Base-by-base conservation (phyloP, 768 basidiomycete genomes). In the Russula sp. region DNA sequence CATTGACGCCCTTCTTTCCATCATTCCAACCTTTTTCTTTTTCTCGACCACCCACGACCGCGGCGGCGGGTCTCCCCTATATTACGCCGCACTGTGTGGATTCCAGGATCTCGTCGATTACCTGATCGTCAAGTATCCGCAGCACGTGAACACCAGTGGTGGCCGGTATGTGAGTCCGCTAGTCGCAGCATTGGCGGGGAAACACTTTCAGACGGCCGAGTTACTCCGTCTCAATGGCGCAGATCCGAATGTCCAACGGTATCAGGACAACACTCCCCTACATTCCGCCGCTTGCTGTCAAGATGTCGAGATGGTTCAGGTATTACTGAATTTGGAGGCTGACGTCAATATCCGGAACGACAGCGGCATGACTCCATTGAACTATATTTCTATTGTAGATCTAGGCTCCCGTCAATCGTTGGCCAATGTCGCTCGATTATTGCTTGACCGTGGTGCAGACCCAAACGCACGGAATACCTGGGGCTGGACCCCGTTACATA, bases 31-130 rank as follows among this genome's bases (percentile, higher is more conserved):
- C 11, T 22, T 52, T 32, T 52, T 32, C 18, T 2, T 20, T 2
- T 52, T 52, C 11, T 2, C 51, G 8, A 18, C 32, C 32, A 10
- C 2, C 3, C 2, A 1, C 20, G n/a, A 54, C 3, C 34, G 11
- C 32, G 5, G 9, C 5, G 26, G 16, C 2, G n/a, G n/a, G n/a
- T n/a, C n/a, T n/a, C 55, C 55, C 16, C 38, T 56, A 2, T 56
- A 40, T 20, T 56, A 56, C 24, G 38, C 55, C 24, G 55, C 55
- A 5, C 24, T 56, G 4, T 56, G 55, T 56, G 38, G 55, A 18
- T 56, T 56, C 16, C 24, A 40, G 8, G 36, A 20, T 16, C 24
- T 56, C 8, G 38, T 32, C 1, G 6, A 56, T 42, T 13, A 54
- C 52, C 52, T 54, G 10, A 54, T 36, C 14, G 0, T 7, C 32